Evolutionary conservation across 305 asterid species (phyloP), one percentile per base, ranked within the genome.

Genomic region (Plantago rigida): DNA sequence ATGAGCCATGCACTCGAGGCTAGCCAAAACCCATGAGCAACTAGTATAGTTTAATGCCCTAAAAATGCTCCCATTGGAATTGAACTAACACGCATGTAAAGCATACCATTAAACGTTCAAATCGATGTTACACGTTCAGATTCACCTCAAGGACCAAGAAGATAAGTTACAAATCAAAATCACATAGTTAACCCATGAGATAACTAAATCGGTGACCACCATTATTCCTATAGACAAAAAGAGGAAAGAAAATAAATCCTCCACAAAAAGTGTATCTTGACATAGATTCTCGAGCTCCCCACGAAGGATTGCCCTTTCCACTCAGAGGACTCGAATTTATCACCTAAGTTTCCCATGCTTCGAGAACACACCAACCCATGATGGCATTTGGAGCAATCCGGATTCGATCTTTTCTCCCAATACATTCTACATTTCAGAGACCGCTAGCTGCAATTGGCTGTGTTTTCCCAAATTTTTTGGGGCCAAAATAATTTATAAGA

Each of bases 401-500:
- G n/a, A 9, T 41, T 41, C 46, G 13, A 41, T 41, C 46, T 41
- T 41, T 41, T 41, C 46, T 9, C 12, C 12, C 45, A n/a, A 29
- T n/a, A 29, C n/a, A 28, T 54, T 29, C 45, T 29, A 51, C 34
- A 51, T 13, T 49, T 49, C 54, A 52, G 13, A 54, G 31, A 14
- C 28, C 45, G 13, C 31, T 1, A 42, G 17, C 41, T 51, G 73
- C 55, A 63, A 63, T 48, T 9, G 55, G 55, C 68, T 69, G 51
- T 48, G 48, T 65, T 63, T 69, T 62, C 52, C 69, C 60, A 24
- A 60, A 59, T 14, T 34, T 26, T 45, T 24, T 7, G 9, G 57
- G 51, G 62, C 50, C 60, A 62, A 51, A n/a, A 28, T 62, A 54
- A 56, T 60, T 22, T 19, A 62, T 12, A 10, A 62, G 49, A 67